Evolutionary conservation across 108 stramenopile genomes (phyloP).

Genomic region (Phaeodactylum tricornutum): DNA sequence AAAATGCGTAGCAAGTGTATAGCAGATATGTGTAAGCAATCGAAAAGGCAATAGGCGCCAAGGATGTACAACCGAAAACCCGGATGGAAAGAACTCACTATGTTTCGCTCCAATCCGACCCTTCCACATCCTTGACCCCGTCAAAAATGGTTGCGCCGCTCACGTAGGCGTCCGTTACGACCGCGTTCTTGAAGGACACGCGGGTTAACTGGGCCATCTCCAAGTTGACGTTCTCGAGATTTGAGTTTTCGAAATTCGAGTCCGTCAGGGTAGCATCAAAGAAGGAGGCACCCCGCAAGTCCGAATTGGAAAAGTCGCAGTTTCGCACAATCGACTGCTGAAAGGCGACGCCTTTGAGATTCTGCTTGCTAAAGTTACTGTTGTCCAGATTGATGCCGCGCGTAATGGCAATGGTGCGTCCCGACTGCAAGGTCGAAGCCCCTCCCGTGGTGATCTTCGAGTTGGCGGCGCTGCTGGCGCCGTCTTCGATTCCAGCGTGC

Average conservation of each 20-base stretch:
- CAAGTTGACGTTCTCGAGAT: slow-evolving; percentile 59
- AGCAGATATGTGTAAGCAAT: too few relatives aligned
- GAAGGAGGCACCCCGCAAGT: slow-evolving; percentile 77
- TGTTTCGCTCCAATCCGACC: slow-evolving; percentile 80
- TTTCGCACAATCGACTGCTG: slow-evolving; percentile 91
- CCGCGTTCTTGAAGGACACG: slow-evolving; percentile 58
- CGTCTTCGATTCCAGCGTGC: too few relatives aligned
- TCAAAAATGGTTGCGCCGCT: slow-evolving; percentile 84
- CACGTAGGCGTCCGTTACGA: slow-evolving; percentile 86
- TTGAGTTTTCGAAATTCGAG: slow-evolving; percentile 80
- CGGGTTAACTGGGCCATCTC: slow-evolving; percentile 83
- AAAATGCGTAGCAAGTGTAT: too few relatives aligned
- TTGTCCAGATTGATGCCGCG: slow-evolving; percentile 85
- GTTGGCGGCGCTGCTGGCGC: slow-evolving; percentile 49
- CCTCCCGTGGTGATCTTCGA: slow-evolving; percentile 82
- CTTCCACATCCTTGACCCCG: slow-evolving; percentile 70
- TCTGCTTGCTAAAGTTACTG: slow-evolving; percentile 66
- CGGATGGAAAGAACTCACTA: too few relatives aligned
- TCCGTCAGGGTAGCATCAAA: slow-evolving; percentile 93
- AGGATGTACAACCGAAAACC: too few relatives aligned
- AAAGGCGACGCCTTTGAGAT: slow-evolving; percentile 90
- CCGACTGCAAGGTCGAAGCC: slow-evolving; percentile 74
- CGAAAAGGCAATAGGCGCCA: too few relatives aligned
- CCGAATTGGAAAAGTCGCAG: slow-evolving; percentile 67
- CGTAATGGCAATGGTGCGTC: slow-evolving; percentile 88